Percentiles rank a stretch among this genome's conserved stretches.
These are phyloP conservation scores for Dalechampia spathulata DNA, from an alignment of 441 rosid genomes.

Conservation along the genomic window DNA sequence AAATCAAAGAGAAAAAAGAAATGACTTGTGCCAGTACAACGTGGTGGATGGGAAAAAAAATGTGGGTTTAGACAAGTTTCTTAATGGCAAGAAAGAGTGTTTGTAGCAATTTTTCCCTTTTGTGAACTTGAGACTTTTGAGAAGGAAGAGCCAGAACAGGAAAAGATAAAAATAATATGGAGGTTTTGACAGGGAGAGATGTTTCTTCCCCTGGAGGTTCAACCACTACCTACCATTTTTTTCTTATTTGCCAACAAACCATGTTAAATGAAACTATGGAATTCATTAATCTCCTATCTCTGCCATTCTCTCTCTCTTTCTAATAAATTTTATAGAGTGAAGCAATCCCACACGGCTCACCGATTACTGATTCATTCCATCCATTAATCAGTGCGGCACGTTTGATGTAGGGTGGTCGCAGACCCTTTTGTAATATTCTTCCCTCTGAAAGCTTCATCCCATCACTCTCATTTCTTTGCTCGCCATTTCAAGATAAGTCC, in stretches of 20 bases:
- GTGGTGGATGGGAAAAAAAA: no score
- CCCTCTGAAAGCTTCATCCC: no score
- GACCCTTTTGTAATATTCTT: conserved; percentile 1
- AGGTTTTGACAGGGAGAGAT: conserved; percentile 9
- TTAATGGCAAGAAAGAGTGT: no score
- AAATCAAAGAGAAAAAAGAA: no score
- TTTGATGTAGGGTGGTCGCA: conserved; percentile 3
- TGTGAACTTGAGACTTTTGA: no score
- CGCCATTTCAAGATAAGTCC: no score
- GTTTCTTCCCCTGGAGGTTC: conserved; percentile 47
- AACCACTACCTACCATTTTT: conserved; percentile 67
- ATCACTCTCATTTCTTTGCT: no score
- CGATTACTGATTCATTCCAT: neutral
- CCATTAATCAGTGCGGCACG: conserved; percentile 15
- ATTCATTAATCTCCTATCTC: conserved; percentile 8
- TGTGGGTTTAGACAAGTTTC: no score
- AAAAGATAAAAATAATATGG: no score
- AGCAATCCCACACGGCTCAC: conserved; percentile 28
- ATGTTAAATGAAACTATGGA: conserved; percentile 21
- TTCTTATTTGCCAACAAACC: conserved; percentile 33
- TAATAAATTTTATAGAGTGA: conserved; percentile 3
- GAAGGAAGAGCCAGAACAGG: no score
- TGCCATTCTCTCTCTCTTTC: conserved; percentile 16
- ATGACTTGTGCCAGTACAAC: no score
- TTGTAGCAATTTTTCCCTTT: no score